Evolutionary conservation across 257 asterid species (phyloP).

Genomic region (Gynochthodes officinalis): DNA sequence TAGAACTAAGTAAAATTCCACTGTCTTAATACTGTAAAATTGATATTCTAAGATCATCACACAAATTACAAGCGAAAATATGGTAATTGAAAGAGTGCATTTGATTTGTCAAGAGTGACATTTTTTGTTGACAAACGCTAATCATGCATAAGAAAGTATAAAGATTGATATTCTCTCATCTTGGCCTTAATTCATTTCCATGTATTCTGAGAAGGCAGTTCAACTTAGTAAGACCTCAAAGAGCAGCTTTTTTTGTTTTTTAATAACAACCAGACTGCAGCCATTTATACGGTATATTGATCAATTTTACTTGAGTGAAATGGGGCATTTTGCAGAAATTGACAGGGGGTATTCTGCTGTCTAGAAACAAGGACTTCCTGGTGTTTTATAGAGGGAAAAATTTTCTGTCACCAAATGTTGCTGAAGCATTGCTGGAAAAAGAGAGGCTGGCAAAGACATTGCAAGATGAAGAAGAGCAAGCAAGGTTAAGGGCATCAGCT

Average conservation of each 20-base stretch:
- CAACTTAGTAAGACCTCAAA: neutral
- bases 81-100: neutral
- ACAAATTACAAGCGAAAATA: neutral
- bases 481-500: conserved; percentile 60
- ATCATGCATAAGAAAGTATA: neutral
- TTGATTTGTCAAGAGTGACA: neutral
- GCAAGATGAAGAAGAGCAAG: conserved; percentile 93
- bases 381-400: conserved; percentile 91
- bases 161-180: neutral
- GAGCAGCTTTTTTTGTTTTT: neutral
- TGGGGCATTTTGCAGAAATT: conserved; percentile 58
- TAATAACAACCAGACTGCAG: neutral
- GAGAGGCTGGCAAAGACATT: conserved; percentile 74
- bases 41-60: neutral
- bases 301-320: neutral
- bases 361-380: conserved; percentile 90
- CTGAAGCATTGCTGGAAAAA: conserved; percentile 82
- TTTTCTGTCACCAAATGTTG: conserved; percentile 80
- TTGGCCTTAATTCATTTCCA: neutral
- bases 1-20: neutral
- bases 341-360: conserved; percentile 81
- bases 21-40: neutral
- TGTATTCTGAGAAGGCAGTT: neutral
- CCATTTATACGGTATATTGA: neutral
- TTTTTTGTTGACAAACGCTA: neutral